Percentiles rank a stretch among this genome's conserved stretches.
Conservation (phyloP, 179 eudicot species). For the Camellia oleifera region DNA sequence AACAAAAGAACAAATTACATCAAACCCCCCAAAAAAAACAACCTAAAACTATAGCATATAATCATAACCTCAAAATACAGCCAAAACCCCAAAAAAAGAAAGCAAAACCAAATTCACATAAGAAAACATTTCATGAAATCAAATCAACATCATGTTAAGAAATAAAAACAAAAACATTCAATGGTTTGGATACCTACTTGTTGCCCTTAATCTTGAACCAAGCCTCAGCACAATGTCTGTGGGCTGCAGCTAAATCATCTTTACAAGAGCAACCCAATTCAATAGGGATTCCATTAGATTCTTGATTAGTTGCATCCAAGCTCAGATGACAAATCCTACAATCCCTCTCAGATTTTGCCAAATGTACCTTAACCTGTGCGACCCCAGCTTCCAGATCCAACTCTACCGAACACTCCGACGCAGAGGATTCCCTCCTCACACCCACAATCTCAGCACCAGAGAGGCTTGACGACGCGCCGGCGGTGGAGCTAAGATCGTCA, state of each 20-base stretch:
- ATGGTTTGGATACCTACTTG: conserved; percentile 44
- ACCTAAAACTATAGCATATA: neutral
- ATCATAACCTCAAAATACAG: neutral
- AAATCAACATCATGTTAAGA: neutral
- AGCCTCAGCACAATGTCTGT: conserved; percentile 84
- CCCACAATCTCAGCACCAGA: conserved; percentile 22
- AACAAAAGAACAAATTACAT: neutral
- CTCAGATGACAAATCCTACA: conserved; percentile 83
- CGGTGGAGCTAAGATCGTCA: conserved; percentile 17
- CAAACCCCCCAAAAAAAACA: neutral
- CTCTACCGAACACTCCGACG: conserved; percentile 37
- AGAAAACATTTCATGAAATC: neutral
- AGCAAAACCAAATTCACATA: neutral
- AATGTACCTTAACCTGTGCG: conserved; percentile 20
- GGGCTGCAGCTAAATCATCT: conserved; percentile 84
- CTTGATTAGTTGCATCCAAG: conserved; percentile 52
- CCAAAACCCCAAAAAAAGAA: neutral
- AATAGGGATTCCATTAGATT: conserved; percentile 44
- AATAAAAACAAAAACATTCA: neutral
- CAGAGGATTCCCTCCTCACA: conserved; percentile 32
- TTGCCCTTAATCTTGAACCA: conserved; percentile 91
- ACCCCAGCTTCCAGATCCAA: conserved; percentile 52
- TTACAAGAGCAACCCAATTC: conserved; percentile 85
- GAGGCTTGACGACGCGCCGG: conserved; percentile 20
- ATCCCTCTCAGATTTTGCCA: conserved; percentile 45